phyloP scores from a whole-genome alignment of 2,329 filamentous ascomycete species.

The Aspergillus sp. region DNA sequence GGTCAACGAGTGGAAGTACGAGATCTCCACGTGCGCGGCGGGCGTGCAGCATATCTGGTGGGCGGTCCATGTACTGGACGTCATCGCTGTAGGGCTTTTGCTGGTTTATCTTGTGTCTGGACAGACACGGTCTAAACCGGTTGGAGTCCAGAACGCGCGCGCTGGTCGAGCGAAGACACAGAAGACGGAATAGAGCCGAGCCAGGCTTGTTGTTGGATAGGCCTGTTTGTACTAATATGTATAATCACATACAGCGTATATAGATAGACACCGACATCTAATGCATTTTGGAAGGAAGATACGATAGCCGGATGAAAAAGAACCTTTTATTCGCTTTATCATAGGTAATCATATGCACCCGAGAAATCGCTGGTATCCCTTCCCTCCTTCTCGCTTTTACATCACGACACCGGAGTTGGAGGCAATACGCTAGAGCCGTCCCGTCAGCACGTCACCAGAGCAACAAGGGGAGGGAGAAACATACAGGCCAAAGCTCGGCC shows the following conservation, averaged over 20 bases:
- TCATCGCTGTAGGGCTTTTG: conserved; percentile 37
- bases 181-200: no score
- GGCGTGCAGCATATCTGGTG: conserved; percentile 93
- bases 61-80: conserved; percentile 68
- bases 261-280: no score
- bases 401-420: conserved; percentile 99
- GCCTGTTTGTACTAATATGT: no score
- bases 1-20: conserved; percentile 67
- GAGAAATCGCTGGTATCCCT: conserved; percentile 4
- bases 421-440: conserved; percentile 88
- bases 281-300: no score
- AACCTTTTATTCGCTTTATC: conserved; percentile 2
- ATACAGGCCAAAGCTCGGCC: conserved; percentile 96
- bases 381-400: conserved; percentile 51
- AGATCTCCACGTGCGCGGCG: conserved; percentile 67
- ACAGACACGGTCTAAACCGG: no score
- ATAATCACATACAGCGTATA: no score
- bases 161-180: no score
- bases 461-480: conserved; percentile 29
- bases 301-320: conserved; percentile 1
- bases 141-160: no score
- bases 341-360: conserved; percentile 14
- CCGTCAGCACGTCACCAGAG: background rate
- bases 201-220: no score
- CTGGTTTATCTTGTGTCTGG: conserved; percentile 10